Percentiles rank a stretch among this genome's conserved stretches.
Conservation (phyloP, 169 alveolate species). For the Fabrea salina region DNA sequence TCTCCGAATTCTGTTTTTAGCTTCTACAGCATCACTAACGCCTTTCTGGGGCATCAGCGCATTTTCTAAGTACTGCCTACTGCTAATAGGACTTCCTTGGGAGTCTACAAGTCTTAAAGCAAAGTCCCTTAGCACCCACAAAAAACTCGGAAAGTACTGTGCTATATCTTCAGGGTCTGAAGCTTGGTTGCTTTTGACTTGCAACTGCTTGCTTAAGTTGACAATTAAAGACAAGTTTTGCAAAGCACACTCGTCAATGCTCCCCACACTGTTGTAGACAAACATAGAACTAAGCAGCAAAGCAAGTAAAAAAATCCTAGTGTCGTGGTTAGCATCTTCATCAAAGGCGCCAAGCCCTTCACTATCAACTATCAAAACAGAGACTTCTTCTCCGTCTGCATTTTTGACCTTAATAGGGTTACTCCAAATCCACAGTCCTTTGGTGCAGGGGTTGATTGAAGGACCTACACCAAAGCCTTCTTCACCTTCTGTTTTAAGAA, state of each 20-base stretch:
- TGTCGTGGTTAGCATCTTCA: conserved; percentile 80
- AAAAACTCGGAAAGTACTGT: conserved; percentile 75
- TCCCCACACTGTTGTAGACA: conserved; percentile 82
- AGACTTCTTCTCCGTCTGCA: conserved; percentile 47
- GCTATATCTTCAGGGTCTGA: conserved; percentile 60
- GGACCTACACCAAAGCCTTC: conserved; percentile 85
- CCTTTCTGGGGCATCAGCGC: conserved; percentile 65
- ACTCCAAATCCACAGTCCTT: conserved; percentile 83
- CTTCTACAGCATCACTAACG: conserved; percentile 58
- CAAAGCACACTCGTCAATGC: conserved; percentile 84
- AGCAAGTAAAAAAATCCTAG: conserved; percentile 79
- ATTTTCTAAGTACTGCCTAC: conserved; percentile 73
- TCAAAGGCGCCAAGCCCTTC: conserved; percentile 85
- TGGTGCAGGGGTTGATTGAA: conserved; percentile 80
- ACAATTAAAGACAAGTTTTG: conserved; percentile 74
- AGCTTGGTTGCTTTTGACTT: conserved; percentile 48
- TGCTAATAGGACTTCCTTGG: conserved; percentile 62
- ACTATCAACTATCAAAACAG: conserved; percentile 71
- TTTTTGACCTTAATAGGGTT: conserved; percentile 61
- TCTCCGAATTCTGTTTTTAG: conserved; percentile 75
- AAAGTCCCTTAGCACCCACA: conserved; percentile 87
- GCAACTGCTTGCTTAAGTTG: conserved; percentile 57
- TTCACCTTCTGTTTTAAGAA: conserved; percentile 46
- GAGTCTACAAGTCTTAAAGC: conserved; percentile 67
- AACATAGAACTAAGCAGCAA: conserved; percentile 74